These are phyloP conservation scores for Xylaria castorea DNA, from an alignment of 495 filamentous ascomycete genomes.

Conservation along the genomic window DNA sequence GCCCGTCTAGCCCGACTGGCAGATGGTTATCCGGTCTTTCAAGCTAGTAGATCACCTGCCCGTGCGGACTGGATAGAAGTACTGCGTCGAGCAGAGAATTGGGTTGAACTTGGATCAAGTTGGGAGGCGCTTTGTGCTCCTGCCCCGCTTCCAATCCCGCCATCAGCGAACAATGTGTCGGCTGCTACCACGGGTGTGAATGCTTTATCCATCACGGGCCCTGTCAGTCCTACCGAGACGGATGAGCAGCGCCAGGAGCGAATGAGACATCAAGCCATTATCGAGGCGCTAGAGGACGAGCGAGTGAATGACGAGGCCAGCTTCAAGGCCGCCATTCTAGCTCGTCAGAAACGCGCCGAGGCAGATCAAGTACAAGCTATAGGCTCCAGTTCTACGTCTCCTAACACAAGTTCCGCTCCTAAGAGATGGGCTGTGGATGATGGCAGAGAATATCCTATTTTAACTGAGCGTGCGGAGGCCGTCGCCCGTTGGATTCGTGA, in stretches of 20 bases:
- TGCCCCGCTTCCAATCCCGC: slow-evolving; percentile 61
- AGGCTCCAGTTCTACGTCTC: slow-evolving; percentile 26
- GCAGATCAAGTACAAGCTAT: slow-evolving; percentile 34
- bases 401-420: slow-evolving; percentile 44
- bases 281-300: slow-evolving; percentile 69
- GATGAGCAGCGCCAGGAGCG: slow-evolving; percentile 61
- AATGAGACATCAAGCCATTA: slow-evolving; percentile 66
- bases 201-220: slow-evolving; percentile 28
- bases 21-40: slow-evolving; percentile 81
- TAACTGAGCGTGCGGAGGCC: slow-evolving; percentile 69
- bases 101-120: slow-evolving; percentile 63
- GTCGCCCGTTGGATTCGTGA: slow-evolving; percentile 74
- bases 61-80: slow-evolving; percentile 83
- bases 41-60: slow-evolving; percentile 72
- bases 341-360: slow-evolving; percentile 61
- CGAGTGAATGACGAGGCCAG: slow-evolving; percentile 67
- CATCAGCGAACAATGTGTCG: slow-evolving; percentile 35
- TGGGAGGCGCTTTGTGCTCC: slow-evolving; percentile 78
- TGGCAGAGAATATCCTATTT: slow-evolving; percentile 70
- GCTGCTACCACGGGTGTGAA: slow-evolving; percentile 33
- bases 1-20: slow-evolving; percentile 73
- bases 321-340: slow-evolving; percentile 66
- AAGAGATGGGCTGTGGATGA: slow-evolving; percentile 71
- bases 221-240: slow-evolving; percentile 38
- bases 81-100: slow-evolving; percentile 67